Evolutionary conservation across 1,284 basidiomycete genomes (phyloP), one percentile per base, ranked within the genome.

Genomic region (Abortiporus biennis): DNA sequence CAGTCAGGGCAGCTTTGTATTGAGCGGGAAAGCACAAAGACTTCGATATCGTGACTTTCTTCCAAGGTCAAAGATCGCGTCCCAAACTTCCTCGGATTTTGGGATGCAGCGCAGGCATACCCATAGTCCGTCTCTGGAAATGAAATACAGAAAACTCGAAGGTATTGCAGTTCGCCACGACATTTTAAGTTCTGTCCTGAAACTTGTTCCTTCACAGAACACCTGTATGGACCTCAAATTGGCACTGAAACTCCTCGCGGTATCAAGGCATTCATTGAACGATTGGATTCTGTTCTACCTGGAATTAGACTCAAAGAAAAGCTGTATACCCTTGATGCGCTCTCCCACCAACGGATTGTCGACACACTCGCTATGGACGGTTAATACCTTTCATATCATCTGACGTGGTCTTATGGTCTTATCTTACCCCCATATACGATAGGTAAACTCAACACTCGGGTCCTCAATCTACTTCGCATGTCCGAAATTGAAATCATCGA

Each of bases 1-100:
- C 36, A 67, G 73, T 45, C 64, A 69, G 15, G 67, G 60, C 44
- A 73, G 72, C 27, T 74, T 73, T 49, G 68, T 71, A 35, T 53
- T 74, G 36, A 67, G 61, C 42, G 55, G 64, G 19, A 66, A 64
- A 40, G 65, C 58, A 16, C 65, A 73, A 31, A 57, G 48, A 21
- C 55, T 73, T 13, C 47, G 27, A n/a, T 29, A 29, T 29, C n/a
- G n/a, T n/a, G n/a, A 51, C 3, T 68, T 63, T 46, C 60, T 55
- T 39, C 49, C 42, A 6, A n/a, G n/a, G n/a, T 13, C 23, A 8
- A 22, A 15, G 27, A 25, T 30, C 4, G n/a, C n/a, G n/a, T n/a
- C n/a, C n/a, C n/a, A n/a, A n/a, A 20, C 29, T 33, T 36, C 19
- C 40, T 30, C 19, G 13, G 36, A 25, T 3, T 42, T 35, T 42